Conservation (phyloP, 179 eudicot species). For the Corrigiola litoralis region DNA sequence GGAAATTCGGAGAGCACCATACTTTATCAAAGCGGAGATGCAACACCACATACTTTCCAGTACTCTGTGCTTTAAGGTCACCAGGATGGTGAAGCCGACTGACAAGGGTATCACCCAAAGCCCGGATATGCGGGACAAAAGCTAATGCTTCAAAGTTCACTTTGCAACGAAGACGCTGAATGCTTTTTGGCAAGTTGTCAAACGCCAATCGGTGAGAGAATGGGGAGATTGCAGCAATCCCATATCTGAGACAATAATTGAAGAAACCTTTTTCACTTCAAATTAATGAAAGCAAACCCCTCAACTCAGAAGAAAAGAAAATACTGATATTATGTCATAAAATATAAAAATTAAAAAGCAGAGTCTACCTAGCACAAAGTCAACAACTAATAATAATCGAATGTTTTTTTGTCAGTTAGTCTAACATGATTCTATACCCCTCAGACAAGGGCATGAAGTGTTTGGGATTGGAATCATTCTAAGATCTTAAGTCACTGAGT, state of each 20-base stretch:
- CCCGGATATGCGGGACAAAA: constrained; percentile 41
- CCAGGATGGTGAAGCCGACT: constrained; percentile 31
- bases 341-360: too few species aligned
- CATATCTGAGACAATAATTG: constrained; percentile 34
- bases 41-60: constrained; percentile 43
- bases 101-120: constrained; percentile 39
- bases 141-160: constrained; percentile 46
- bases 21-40: constrained; percentile 55
- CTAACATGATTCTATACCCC: neutral
- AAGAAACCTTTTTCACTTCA: too few species aligned
- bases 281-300: too few species aligned
- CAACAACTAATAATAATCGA: too few species aligned
- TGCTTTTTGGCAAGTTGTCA: constrained; percentile 42
- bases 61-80: constrained; percentile 24
- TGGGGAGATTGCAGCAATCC: constrained; percentile 48
- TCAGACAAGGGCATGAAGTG: neutral
- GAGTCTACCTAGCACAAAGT: too few species aligned
- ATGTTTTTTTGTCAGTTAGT: neutral
- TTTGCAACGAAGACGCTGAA: constrained; percentile 43
- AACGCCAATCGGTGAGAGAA: constrained; percentile 50
- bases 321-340: too few species aligned
- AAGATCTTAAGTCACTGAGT: neutral
- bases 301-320: too few species aligned
- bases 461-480: neutral
- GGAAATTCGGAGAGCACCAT: constrained; percentile 10